A percentile compares a stretch with the other conserved stretches of the same genome.
Evolutionary conservation across 192 early-diverging fungal species (phyloP).

Genomic region (Pilaira anomala): DNA sequence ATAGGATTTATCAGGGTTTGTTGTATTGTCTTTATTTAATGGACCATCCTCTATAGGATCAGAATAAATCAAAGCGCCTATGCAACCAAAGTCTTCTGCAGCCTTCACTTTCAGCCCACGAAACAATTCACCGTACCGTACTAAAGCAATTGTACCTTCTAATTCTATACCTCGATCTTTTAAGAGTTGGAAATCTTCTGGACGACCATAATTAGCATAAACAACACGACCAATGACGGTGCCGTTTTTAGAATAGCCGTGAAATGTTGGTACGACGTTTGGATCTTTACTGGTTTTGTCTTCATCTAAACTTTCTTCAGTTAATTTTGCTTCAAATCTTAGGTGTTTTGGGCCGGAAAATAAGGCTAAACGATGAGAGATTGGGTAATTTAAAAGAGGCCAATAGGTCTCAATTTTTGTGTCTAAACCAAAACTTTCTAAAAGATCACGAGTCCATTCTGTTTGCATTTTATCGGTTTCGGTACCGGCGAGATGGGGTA

Average conservation of each 20-base stretch:
- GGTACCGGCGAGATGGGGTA: conserved; percentile 52
- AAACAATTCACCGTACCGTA: conserved; percentile 50
- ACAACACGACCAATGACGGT: conserved; percentile 59
- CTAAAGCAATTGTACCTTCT: conserved; percentile 41
- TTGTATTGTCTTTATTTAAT: too few relatives aligned
- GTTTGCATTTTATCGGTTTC: conserved; percentile 42
- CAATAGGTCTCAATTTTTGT: conserved; percentile 54
- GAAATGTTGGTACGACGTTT: conserved; percentile 56
- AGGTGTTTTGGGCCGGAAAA: conserved; percentile 37
- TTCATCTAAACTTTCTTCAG: conserved; percentile 50
- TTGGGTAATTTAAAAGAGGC: conserved; percentile 54
- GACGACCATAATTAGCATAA: conserved; percentile 60
- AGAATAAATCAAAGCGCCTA: conserved; percentile 57
- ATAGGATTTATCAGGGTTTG: conserved; percentile 42
- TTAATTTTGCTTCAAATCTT: conserved; percentile 49
- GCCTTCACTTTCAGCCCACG: conserved; percentile 53
- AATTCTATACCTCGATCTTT: conserved; percentile 33
- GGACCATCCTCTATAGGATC: conserved; percentile 63
- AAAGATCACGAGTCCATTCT: conserved; percentile 47
- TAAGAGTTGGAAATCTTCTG: conserved; percentile 47
- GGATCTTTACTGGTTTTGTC: too few relatives aligned
- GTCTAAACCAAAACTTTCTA: conserved; percentile 46
- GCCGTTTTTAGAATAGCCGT: conserved; percentile 55
- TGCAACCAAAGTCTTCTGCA: conserved; percentile 53
- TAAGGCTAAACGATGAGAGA: conserved; percentile 43